A percentile compares a stretch with the other conserved stretches of the same genome.
Conservation (phyloP, 164 flowering plant species). For the Vitis vinifera region DNA sequence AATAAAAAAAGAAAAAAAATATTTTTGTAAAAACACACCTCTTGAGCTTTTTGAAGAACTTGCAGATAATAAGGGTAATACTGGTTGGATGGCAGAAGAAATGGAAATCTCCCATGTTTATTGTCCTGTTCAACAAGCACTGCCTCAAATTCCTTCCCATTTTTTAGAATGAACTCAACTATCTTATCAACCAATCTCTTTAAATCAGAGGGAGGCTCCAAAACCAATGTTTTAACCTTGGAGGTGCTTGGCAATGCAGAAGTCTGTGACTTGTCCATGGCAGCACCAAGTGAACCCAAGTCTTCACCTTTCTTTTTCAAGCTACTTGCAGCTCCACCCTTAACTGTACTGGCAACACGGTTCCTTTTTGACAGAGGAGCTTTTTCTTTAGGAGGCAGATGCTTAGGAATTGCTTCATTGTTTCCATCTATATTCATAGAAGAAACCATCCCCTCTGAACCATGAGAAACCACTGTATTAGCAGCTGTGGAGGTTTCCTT, state of each 20-base stretch:
- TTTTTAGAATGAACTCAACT: slow-evolving; percentile 72
- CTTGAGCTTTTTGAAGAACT: slow-evolving; percentile 61
- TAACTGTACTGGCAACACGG: slow-evolving; percentile 21
- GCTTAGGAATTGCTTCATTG: slow-evolving; percentile 25
- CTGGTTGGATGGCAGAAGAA: slow-evolving; percentile 67
- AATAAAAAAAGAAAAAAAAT: neutral
- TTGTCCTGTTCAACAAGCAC: slow-evolving; percentile 74
- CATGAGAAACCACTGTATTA: slow-evolving; percentile 17
- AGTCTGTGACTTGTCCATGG: slow-evolving; percentile 30
- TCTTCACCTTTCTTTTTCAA: slow-evolving; percentile 35
- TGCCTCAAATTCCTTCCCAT: slow-evolving; percentile 85
- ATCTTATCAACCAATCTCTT: slow-evolving; percentile 71
- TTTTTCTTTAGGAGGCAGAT: slow-evolving; percentile 36
- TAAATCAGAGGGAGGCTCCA: slow-evolving; percentile 82
- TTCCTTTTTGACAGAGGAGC: slow-evolving; percentile 32
- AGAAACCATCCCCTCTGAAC: slow-evolving; percentile 19
- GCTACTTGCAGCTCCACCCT: slow-evolving; percentile 23
- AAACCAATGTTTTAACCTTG: slow-evolving; percentile 39
- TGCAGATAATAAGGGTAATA: slow-evolving; percentile 76
- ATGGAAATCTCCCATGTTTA: slow-evolving; percentile 72
- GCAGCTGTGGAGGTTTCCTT: slow-evolving; percentile 19
- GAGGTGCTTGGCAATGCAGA: slow-evolving; percentile 27
- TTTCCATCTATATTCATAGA: slow-evolving; percentile 17
- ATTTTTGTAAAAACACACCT: slow-evolving; percentile 41
- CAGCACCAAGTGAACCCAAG: slow-evolving; percentile 14